Evolutionary conservation across 2,329 filamentous ascomycete genomes (phyloP).

Genomic region (Chlorencoelia australis): DNA sequence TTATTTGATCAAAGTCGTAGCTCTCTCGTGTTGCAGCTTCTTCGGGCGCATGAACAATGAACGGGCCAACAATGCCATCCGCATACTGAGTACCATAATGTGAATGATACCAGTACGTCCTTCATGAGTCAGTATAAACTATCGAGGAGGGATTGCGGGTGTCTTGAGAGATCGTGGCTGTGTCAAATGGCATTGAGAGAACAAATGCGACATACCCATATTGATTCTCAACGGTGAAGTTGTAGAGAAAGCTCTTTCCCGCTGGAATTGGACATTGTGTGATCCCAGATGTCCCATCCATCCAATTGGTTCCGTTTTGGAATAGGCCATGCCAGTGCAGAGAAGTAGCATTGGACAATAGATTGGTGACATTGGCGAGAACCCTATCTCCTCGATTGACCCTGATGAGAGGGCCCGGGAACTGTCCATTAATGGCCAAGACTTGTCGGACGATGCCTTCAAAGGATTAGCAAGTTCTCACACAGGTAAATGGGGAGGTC

Average conservation of each 20-base stretch:
- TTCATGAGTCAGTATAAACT: constrained; percentile 3
- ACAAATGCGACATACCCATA: too few species aligned
- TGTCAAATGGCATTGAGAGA: too few species aligned
- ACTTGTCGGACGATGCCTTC: constrained; percentile 43
- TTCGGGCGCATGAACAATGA: constrained; percentile 22
- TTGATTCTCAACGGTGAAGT: too few species aligned
- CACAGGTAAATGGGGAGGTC: too few species aligned
- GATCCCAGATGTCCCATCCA: constrained; percentile 60
- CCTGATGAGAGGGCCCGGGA: constrained; percentile 53
- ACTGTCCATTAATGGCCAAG: constrained; percentile 64
- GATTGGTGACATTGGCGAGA: constrained; percentile 58
- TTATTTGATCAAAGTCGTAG: constrained; percentile 25
- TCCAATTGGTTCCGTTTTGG: constrained; percentile 63
- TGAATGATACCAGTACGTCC: constrained; percentile 37
- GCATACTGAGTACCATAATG: constrained; percentile 38
- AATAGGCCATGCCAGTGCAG: constrained; percentile 72
- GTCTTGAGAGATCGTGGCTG: constrained; percentile 39
- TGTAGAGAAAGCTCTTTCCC: constrained; percentile 53
- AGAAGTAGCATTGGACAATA: constrained; percentile 51
- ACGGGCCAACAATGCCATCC: constrained; percentile 43
- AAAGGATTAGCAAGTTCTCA: too few species aligned
- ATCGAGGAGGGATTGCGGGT: constrained; percentile 31
- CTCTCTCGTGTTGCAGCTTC: constrained; percentile 32
- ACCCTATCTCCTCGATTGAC: constrained; percentile 52
- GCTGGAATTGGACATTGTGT: constrained; percentile 55